Conservation (phyloP, 805 yeast genomes). For the Pichia membranifaciens region DNA sequence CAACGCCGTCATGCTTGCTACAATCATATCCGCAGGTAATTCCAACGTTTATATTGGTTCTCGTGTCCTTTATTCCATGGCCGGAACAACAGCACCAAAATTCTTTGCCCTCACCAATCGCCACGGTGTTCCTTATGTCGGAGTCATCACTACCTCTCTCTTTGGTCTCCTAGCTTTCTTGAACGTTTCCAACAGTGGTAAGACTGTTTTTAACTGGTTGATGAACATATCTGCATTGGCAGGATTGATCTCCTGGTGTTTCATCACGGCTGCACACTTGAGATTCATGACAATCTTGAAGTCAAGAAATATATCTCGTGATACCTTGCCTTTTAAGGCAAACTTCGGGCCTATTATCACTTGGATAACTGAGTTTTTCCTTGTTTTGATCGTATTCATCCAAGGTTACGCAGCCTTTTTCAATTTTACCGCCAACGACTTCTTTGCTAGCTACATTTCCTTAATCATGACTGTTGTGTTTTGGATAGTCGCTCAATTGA, state of each 20-base stretch:
- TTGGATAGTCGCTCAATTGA: conserved; percentile 47
- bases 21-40: conserved; percentile 75
- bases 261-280: conserved; percentile 57
- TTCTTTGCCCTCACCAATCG: conserved; percentile 43
- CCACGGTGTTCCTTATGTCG: conserved; percentile 55
- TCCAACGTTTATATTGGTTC: conserved; percentile 71
- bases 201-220: conserved; percentile 63
- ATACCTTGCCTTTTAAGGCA: conserved; percentile 70
- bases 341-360: conserved; percentile 62
- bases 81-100: conserved; percentile 55
- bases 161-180: conserved; percentile 64
- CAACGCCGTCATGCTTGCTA: conserved; percentile 61
- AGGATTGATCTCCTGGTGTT: conserved; percentile 69
- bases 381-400: conserved; percentile 53
- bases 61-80: conserved; percentile 59
- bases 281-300: conserved; percentile 64
- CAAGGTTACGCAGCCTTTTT: conserved; percentile 71
- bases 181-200: conserved; percentile 47
- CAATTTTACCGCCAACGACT: conserved; percentile 45
- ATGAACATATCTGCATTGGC: conserved; percentile 72
- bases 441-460: conserved; percentile 70
- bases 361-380: conserved; percentile 52
- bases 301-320: conserved; percentile 58
- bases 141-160: conserved; percentile 51
- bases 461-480: conserved; percentile 50